Percentiles rank a stretch among this genome's conserved stretches.
Conservation (phyloP, 169 alveolate species). For the Cryptosporidium sp. region DNA sequence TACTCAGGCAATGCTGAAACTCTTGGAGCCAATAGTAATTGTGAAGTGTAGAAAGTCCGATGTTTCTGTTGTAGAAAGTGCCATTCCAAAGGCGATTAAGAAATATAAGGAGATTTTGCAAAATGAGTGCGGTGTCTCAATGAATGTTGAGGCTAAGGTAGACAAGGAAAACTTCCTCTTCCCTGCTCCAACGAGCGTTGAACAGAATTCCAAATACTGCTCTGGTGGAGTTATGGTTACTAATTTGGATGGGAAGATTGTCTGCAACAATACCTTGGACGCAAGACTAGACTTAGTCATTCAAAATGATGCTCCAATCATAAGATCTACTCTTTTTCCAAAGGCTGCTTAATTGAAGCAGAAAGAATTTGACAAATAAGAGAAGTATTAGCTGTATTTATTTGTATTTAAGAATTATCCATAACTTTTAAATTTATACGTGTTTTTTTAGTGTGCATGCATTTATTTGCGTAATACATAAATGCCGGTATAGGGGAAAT, state of each 20-base stretch:
- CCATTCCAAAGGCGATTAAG: slow-evolving; percentile 83
- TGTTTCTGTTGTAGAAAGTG: slow-evolving; percentile 84
- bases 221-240: slow-evolving; percentile 84
- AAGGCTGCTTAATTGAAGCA: slow-evolving; percentile 19
- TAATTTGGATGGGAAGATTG: slow-evolving; percentile 83
- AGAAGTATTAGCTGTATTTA: neutral
- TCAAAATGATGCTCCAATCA: slow-evolving; percentile 84
- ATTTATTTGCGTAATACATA: neutral
- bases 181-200: slow-evolving; percentile 84
- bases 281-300: slow-evolving; percentile 83
- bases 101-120: slow-evolving; percentile 82
- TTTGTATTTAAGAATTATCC: neutral
- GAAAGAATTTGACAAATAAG: neutral
- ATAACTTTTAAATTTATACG: slow-evolving; percentile 7
- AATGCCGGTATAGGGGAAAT: slow-evolving; percentile 43
- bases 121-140: slow-evolving; percentile 81
- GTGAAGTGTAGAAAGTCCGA: slow-evolving; percentile 89
- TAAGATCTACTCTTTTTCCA: slow-evolving; percentile 83
- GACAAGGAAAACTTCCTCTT: slow-evolving; percentile 83
- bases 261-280: slow-evolving; percentile 84
- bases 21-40: slow-evolving; percentile 85
- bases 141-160: slow-evolving; percentile 81
- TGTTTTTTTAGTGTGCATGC: slow-evolving; percentile 9
- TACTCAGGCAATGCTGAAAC: slow-evolving; percentile 79
- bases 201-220: slow-evolving; percentile 81